These are phyloP conservation scores for Fomitopsis serialis DNA, from an alignment of 768 basidiomycete species.

Conservation along the genomic window DNA sequence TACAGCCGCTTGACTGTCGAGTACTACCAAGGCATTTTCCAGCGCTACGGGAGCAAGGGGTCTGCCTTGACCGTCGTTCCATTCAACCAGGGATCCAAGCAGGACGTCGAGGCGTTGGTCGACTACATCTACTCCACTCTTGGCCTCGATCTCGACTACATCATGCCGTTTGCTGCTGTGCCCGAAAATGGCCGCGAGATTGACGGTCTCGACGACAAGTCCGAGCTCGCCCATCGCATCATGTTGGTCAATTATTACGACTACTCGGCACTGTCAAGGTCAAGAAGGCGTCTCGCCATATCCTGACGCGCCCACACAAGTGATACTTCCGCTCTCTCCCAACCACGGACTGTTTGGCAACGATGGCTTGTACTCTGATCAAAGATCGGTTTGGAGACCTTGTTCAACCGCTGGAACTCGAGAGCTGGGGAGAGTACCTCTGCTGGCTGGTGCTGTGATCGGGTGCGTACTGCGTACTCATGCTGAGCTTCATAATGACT, in stretches of 20 bases:
- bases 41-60: conserved; percentile 89
- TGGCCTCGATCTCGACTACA: conserved; percentile 96
- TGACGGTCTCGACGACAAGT: conserved; percentile 93
- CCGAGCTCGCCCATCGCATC: conserved; percentile 96
- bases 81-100: conserved; percentile 98
- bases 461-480: conserved; percentile 50
- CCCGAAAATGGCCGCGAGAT: conserved; percentile 99
- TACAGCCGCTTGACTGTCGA: conserved; percentile 95
- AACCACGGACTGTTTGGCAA: conserved; percentile 98
- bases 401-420: conserved; percentile 97
- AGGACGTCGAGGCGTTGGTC: conserved; percentile 95
- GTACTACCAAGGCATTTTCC: conserved; percentile 98
- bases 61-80: conserved; percentile 98
- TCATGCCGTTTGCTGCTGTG: conserved; percentile 96
- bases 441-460: conserved; percentile 98
- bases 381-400: conserved; percentile 95
- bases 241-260: conserved; percentile 97
- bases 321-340: conserved; percentile 94
- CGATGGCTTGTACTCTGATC: conserved; percentile 98
- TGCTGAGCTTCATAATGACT: conserved; percentile 7
- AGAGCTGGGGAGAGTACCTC: conserved; percentile 98
- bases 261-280: conserved; percentile 95
- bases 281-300: conserved; percentile 95
- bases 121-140: conserved; percentile 97
- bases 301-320: conserved; percentile 99